A percentile compares a stretch with the other conserved stretches of the same genome.
These are phyloP conservation scores for Pterula multifida DNA, from an alignment of 1,284 basidiomycete species.

Conservation along the genomic window DNA sequence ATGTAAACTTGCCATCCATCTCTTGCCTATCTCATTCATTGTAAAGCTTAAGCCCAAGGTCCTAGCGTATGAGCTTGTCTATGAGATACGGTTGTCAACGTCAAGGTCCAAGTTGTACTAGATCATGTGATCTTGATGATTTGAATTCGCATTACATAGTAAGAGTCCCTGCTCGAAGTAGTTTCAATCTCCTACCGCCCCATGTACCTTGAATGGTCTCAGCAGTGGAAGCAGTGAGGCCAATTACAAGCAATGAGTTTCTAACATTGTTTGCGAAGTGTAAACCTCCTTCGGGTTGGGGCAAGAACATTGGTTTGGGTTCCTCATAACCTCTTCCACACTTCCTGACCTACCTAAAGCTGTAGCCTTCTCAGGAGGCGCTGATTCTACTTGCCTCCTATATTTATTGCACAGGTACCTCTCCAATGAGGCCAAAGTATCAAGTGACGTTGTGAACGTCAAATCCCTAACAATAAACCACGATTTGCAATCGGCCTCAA, in stretches of 20 bases:
- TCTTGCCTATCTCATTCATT: too few relatives aligned
- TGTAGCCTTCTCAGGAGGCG: conserved; percentile 67
- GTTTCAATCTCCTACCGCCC: too few relatives aligned
- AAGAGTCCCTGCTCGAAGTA: too few relatives aligned
- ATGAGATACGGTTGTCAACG: too few relatives aligned
- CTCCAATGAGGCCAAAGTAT: conserved; percentile 11
- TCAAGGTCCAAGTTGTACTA: too few relatives aligned
- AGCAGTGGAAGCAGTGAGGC: too few relatives aligned
- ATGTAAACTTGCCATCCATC: too few relatives aligned
- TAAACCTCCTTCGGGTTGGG: conserved; percentile 37
- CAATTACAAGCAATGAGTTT: not conserved
- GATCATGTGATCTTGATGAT: too few relatives aligned
- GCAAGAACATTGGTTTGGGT: conserved; percentile 24
- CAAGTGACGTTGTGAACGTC: conserved; percentile 17
- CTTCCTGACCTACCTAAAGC: conserved; percentile 23
- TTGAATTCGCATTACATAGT: too few relatives aligned
- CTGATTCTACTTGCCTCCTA: conserved; percentile 67
- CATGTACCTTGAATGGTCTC: too few relatives aligned
- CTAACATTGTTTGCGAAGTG: not conserved
- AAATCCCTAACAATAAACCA: conserved; percentile 62
- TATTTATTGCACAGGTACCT: conserved; percentile 43
- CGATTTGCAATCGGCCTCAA: conserved; percentile 43
- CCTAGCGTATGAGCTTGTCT: too few relatives aligned
- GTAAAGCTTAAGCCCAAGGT: too few relatives aligned
- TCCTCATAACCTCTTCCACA: not conserved